Evolutionary conservation across 352 stramenopile species (phyloP), one percentile per base, ranked within the genome.

Genomic region (Globisporangium abappressorium): DNA sequence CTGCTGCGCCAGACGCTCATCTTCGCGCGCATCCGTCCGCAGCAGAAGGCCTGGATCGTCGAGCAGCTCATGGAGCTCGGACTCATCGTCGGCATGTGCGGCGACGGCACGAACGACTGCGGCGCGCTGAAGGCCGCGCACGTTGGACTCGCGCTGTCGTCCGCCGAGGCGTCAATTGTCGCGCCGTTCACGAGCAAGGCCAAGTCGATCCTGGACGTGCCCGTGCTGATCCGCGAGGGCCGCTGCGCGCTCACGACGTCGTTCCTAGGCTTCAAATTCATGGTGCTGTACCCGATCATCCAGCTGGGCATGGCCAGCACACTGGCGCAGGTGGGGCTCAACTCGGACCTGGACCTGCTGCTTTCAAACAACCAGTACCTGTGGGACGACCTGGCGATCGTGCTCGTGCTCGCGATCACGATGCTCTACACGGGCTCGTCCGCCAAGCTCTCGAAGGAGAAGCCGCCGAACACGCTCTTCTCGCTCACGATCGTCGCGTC

Each of bases 81-180:
- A 0, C 63, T 71, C 11, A 69, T 82, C 12, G 77, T 84, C 0
- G 79, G 83, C 11, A 98, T 98, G 94, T 98, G 95, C 65, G 96
- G 96, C 24, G 95, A 99, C 71, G 96, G 96, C 41, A 97, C 87
- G 8, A 99, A 99, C 75, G 97, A 99, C 75, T 87, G 98, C 15
- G 91, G 91, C 43, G 90, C 90, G 15, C 66, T 97, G 2, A 95
- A 95, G 61, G 77, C 82, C 14, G 92, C 92, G 1, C 92, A 98
- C 69, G 85, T 95, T 12, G 92, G 92, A 0, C 66, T 98, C 24
- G 91, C 92, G 22, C 72, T 98, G 5, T 94, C 83, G 12, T 81
- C 82, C 62, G 84, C 89, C 0, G 90, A 98, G 64, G 92, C 90
- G 1, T 95, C 84, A 38, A 85, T 91, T 41, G 87, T 97, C 43